A percentile compares a stretch with the other conserved stretches of the same genome.
Conservation (phyloP, 78 protist species). For the Bigelowiella natans region DNA sequence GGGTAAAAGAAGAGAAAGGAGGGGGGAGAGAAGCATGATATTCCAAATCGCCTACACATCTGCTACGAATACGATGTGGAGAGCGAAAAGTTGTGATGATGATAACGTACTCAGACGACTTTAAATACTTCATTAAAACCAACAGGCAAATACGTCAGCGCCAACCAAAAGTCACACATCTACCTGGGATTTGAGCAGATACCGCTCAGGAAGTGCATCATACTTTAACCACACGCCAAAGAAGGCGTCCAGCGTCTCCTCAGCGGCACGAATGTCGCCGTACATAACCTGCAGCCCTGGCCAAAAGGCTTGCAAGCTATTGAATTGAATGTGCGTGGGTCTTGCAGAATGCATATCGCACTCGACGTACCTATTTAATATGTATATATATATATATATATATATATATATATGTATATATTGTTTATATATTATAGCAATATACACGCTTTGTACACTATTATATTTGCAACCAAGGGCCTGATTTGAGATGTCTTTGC, state of each 20-base stretch:
- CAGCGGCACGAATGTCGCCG: not conserved
- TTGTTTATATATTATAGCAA: not conserved
- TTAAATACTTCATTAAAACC: no score
- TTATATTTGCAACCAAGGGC: not conserved
- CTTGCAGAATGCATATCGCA: not conserved
- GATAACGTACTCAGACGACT: no score
- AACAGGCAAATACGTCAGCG: no score
- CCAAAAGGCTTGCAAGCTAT: slow-evolving; percentile 20
- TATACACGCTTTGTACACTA: not conserved
- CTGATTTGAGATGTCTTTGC: not conserved
- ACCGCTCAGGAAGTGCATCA: slow-evolving; percentile 3
- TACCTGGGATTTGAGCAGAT: not conserved
- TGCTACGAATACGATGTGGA: no score
- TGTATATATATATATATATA: slow-evolving; percentile 16
- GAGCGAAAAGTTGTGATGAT: no score
- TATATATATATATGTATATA: not conserved
- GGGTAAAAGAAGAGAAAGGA: no score
- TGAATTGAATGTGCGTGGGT: not conserved
- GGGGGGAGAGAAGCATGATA: no score
- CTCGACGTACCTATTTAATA: slow-evolving; percentile 4
- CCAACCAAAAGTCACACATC: no score
- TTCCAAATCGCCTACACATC: no score
- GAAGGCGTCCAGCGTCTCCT: not conserved
- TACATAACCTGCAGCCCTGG: slow-evolving; percentile 14
- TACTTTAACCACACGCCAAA: not conserved